These are phyloP conservation scores for Pyrrhoderma lamaoense DNA, from an alignment of 1,284 basidiomycete genomes.

Conservation along the genomic window DNA sequence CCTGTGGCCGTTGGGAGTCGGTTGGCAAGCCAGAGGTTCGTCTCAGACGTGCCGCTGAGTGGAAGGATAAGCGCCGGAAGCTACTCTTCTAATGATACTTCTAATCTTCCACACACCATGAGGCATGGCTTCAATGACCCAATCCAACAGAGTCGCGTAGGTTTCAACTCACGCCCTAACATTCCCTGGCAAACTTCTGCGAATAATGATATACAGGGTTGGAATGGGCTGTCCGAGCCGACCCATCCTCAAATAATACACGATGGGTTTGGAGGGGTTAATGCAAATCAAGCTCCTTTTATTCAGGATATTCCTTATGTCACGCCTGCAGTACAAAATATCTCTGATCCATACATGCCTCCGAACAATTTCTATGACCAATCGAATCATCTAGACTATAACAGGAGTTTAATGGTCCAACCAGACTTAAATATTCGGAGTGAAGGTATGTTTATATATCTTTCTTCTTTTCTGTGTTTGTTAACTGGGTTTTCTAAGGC, in stretches of 20 bases:
- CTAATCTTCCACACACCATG: slow-evolving; percentile 8
- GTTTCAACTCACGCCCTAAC: background rate
- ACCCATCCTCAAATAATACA: background rate
- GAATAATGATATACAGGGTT: slow-evolving; percentile 6
- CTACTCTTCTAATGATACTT: slow-evolving; percentile 13
- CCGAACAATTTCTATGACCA: slow-evolving; percentile 8
- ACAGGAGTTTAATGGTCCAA: background rate
- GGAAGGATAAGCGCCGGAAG: slow-evolving; percentile 13
- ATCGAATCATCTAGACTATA: background rate
- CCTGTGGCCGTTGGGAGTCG: slow-evolving; percentile 47
- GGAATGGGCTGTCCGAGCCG: slow-evolving; percentile 2
- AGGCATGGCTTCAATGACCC: slow-evolving; percentile 11
- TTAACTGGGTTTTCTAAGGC: background rate
- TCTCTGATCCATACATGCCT: slow-evolving; percentile 9
- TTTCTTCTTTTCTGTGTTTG: background rate
- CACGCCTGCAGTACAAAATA: background rate
- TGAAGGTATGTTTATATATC: background rate
- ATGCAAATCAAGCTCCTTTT: slow-evolving; percentile 4
- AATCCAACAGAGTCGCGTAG: background rate
- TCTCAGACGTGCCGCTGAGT: slow-evolving; percentile 23
- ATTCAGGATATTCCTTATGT: slow-evolving; percentile 8
- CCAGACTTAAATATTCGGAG: background rate
- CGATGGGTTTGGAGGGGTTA: background rate
- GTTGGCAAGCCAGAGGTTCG: slow-evolving; percentile 32
- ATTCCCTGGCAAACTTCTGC: slow-evolving; percentile 14